Evolutionary conservation across 495 filamentous ascomycete species (phyloP), one percentile per base, ranked within the genome.

Genomic region (Hypomontagnella monticulosa): DNA sequence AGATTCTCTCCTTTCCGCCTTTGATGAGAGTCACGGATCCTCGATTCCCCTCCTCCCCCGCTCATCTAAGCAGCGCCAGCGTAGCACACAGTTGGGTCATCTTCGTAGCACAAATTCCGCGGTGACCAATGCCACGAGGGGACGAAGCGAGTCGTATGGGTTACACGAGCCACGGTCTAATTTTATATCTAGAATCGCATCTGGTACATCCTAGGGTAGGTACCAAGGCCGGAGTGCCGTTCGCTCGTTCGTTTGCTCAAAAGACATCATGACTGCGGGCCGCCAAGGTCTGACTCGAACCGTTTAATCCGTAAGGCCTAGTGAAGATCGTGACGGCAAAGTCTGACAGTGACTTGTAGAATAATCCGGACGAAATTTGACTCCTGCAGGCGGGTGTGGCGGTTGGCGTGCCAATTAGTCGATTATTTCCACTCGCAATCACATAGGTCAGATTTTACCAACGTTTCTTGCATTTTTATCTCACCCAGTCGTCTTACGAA

Each of bases 131-230:
- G 43, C 65, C 65, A 63, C 37, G 41, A 44, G 47, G 53, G 46
- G 54, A 53, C 52, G 53, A 61, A 58, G 53, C 51, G 53, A 58
- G 44, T 43, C 51, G 58, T 34, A 30, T 42, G 53, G 58, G 64
- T 63, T 50, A 62, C 64, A 67, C 58, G 47, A 54, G 23, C 54
- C 48, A 61, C 47, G 64, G 58, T 53, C 42, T 67, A 58, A 44
- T 56, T 58, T 48, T 67, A 67, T 42, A 52, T 62, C 58, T 48
- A 48, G 47, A 46, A 54, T 40, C 14, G 32, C 41, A 62, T 15
- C 49, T 58, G 34, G 47, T 30, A 62, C 33, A 41, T 54, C 38
- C 38, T 20, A 36, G 41, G 55, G n/a, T 18, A 20, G 23, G 23
- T 27, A 27, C 2, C 23, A 27, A 27, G 23, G 6, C 23, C 23